Evolutionary conservation across 805 yeast species (phyloP).

Genomic region (Aciculoconidium aculeatum): DNA sequence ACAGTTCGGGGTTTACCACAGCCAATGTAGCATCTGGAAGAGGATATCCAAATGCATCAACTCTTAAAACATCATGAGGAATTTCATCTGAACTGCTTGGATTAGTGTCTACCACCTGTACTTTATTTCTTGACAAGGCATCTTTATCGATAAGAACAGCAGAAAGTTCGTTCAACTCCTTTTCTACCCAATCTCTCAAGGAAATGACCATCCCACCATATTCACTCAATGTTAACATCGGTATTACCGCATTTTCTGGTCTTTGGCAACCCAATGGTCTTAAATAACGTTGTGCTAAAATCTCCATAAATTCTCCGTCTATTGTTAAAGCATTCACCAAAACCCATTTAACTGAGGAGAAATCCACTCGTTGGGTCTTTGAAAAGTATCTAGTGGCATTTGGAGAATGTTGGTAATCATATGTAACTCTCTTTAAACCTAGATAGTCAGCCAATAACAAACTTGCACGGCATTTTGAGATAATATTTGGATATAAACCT

Average conservation of each 20-base stretch:
- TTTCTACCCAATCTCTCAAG: slow-evolving; percentile 85
- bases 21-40: slow-evolving; percentile 92
- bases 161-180: slow-evolving; percentile 55
- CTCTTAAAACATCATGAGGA: slow-evolving; percentile 43
- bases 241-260: slow-evolving; percentile 75
- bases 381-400: slow-evolving; percentile 75
- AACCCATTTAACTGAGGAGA: slow-evolving; percentile 82
- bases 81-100: slow-evolving; percentile 46
- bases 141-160: slow-evolving; percentile 70
- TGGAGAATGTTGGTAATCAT: slow-evolving; percentile 89
- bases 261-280: slow-evolving; percentile 81
- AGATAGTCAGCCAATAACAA: slow-evolving; percentile 80
- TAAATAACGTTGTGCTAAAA: slow-evolving; percentile 84
- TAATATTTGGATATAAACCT: slow-evolving; percentile 79
- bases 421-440: slow-evolving; percentile 83
- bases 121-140: slow-evolving; percentile 65
- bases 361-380: slow-evolving; percentile 67
- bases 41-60: slow-evolving; percentile 93
- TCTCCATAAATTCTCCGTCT: slow-evolving; percentile 88
- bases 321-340: slow-evolving; percentile 82
- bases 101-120: slow-evolving; percentile 56
- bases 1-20: slow-evolving; percentile 89
- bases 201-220: slow-evolving; percentile 96
- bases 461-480: slow-evolving; percentile 65
- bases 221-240: slow-evolving; percentile 82